These are phyloP conservation scores for Cyberlindnera misumaiensis DNA, from an alignment of 805 yeast species.

Conservation along the genomic window DNA sequence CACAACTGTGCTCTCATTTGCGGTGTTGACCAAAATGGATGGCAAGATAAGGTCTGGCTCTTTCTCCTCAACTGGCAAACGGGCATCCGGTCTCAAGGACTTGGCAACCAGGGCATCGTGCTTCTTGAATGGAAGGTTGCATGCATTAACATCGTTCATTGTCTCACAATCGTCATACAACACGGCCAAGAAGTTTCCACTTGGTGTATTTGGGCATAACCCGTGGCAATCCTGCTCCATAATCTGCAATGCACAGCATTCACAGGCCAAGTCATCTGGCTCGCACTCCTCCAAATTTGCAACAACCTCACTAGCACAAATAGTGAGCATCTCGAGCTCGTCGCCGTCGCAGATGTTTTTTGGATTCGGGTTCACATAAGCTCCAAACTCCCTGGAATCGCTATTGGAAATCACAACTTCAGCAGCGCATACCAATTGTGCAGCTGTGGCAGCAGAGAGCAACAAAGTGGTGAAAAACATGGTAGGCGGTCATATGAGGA, in stretches of 20 bases:
- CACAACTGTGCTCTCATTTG: slow-evolving; percentile 6
- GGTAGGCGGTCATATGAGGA: neutral
- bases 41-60: slow-evolving; percentile 20
- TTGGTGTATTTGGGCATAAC: slow-evolving; percentile 41
- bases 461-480: slow-evolving; percentile 11
- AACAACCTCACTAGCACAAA: slow-evolving; percentile 42
- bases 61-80: slow-evolving; percentile 21
- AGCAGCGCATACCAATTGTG: neutral
- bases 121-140: slow-evolving; percentile 43
- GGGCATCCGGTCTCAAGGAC: slow-evolving; percentile 21
- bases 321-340: slow-evolving; percentile 35
- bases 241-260: slow-evolving; percentile 48
- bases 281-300: slow-evolving; percentile 42
- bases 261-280: slow-evolving; percentile 49
- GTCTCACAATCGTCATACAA: slow-evolving; percentile 39
- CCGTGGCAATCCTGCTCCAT: slow-evolving; percentile 39
- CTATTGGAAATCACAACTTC: slow-evolving; percentile 16
- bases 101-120: slow-evolving; percentile 28
- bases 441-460: slow-evolving; percentile 1
- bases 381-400: slow-evolving; percentile 29
- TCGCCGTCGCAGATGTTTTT: slow-evolving; percentile 37
- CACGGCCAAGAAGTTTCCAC: slow-evolving; percentile 39
- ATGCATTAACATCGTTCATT: slow-evolving; percentile 43
- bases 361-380: slow-evolving; percentile 42
- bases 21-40: slow-evolving; percentile 15